phyloP scores from a whole-genome alignment of 192 early-diverging fungal genomes.

The Umbelopsis vinacea region DNA sequence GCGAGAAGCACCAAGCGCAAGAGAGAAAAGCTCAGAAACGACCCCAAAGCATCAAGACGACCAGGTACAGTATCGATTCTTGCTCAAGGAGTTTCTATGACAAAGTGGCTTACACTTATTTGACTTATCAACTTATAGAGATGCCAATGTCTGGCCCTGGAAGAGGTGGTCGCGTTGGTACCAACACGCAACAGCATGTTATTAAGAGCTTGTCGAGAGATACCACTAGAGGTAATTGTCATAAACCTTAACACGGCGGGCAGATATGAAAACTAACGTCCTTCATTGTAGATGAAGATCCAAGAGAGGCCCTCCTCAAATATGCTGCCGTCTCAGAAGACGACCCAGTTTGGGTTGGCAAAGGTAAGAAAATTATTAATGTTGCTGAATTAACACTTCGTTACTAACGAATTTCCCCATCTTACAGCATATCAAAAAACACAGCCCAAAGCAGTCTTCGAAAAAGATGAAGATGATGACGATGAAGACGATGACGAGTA shows the following conservation, averaged over 20 bases:
- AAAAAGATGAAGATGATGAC: constrained; percentile 64
- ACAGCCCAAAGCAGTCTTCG: constrained; percentile 75
- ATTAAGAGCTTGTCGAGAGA: constrained; percentile 81
- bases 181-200: constrained; percentile 82
- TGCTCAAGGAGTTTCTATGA: not conserved
- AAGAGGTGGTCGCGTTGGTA: constrained; percentile 83
- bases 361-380: constrained; percentile 32
- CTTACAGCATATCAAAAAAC: constrained; percentile 76
- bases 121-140: constrained; percentile 38
- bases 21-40: constrained; percentile 70
- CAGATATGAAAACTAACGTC: not conserved
- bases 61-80: constrained; percentile 55
- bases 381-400: not conserved
- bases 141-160: constrained; percentile 82
- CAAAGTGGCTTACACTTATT: constrained; percentile 10
- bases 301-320: constrained; percentile 87
- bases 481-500: constrained; percentile 54
- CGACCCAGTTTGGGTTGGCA: constrained; percentile 84
- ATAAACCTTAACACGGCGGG: not conserved
- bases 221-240: constrained; percentile 51
- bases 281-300: constrained; percentile 78
- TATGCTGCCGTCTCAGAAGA: constrained; percentile 80
- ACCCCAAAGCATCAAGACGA: constrained; percentile 70
- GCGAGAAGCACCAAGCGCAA: constrained; percentile 70
- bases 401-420: not conserved